A percentile compares a stretch with the other conserved stretches of the same genome.
Conservation (phyloP, 148 eudicot genomes). For the Amaranthus palmeri region DNA sequence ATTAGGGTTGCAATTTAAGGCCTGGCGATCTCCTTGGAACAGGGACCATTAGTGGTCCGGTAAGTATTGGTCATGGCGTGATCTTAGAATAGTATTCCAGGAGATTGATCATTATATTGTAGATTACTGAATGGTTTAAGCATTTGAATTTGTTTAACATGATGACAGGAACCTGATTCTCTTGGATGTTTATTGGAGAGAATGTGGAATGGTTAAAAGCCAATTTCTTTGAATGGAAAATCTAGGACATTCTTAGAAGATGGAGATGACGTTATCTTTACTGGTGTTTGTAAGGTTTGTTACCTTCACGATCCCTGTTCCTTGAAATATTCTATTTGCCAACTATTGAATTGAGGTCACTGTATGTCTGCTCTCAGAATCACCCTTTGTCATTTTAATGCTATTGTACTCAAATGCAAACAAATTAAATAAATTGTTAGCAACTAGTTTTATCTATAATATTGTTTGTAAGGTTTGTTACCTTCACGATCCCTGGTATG, state of each 20-base stretch:
- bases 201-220: slow-evolving; percentile 84
- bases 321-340: background rate
- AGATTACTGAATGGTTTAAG: slow-evolving; percentile 9
- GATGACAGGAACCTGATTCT: slow-evolving; percentile 39
- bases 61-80: slow-evolving; percentile 37
- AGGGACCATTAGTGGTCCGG: slow-evolving; percentile 94
- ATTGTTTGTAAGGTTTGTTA: no score
- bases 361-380: background rate
- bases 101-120: background rate
- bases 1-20: slow-evolving; percentile 94
- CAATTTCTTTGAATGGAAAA: slow-evolving; percentile 51
- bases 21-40: slow-evolving; percentile 95
- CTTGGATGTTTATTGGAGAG: slow-evolving; percentile 67
- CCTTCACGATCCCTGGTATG: no score
- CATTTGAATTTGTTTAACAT: slow-evolving; percentile 2
- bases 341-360: background rate
- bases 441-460: background rate
- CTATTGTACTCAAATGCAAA: background rate
- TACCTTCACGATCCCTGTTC: background rate
- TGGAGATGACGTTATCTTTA: slow-evolving; percentile 83
- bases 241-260: slow-evolving; percentile 79
- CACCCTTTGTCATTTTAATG: background rate
- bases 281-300: slow-evolving; percentile 79
- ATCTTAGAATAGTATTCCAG: slow-evolving; percentile 11
- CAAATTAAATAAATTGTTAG: background rate